Base-by-base conservation (phyloP, 1,284 basidiomycete species). In the Coniferiporia sulphurascens region DNA sequence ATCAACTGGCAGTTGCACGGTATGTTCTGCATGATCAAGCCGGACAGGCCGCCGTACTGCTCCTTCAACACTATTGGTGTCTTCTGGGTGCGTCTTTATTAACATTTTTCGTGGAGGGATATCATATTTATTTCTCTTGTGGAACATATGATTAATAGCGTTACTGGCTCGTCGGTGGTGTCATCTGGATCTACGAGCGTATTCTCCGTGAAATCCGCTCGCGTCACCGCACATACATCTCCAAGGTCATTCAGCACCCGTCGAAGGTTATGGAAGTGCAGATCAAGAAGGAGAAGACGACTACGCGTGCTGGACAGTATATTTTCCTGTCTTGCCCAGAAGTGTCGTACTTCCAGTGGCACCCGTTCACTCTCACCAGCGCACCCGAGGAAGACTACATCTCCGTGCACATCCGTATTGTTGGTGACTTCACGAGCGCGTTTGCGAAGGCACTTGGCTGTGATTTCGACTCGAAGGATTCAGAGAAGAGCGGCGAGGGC, bases 1-100 rank as follows among this genome's bases (percentile, higher is more conserved):
- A 81, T 92, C 70, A 77, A 79, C 67, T 95, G 93, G 93, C 93
- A 95, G 72, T 77, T 95, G 41, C 93, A 95, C 70, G 93, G 93
- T 57, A 90, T 95, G 89, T 94, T 93, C 82, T 95, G 92, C 73
- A 92, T 91, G 89, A 91, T 93, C 73, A 76, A 92, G 74, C 92
- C 93, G n/a, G 91, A 95, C 72, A 78, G 88, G 56, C 81, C 88
- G 0, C 92, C 91, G 0, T 93, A 81, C 74, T 96, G 93, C 75
- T 91, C 87, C 4, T 87, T 72, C 72, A 89, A 87, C 69, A 82
- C 76, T n/a, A 86, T 94, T 65, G 93, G 92, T 66, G 91, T 94
- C 62, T 95, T 96, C 76, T 96, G 93, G 93, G 88, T 92, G 66
- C 64, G 84, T 76, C n/a, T 21, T 38, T 56, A 50, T 51, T 8